Percentiles rank a stretch among this genome's conserved stretches.
phyloP scores from a whole-genome alignment of 2,329 filamentous ascomycete species.

The Cladosporium cucumerinum region DNA sequence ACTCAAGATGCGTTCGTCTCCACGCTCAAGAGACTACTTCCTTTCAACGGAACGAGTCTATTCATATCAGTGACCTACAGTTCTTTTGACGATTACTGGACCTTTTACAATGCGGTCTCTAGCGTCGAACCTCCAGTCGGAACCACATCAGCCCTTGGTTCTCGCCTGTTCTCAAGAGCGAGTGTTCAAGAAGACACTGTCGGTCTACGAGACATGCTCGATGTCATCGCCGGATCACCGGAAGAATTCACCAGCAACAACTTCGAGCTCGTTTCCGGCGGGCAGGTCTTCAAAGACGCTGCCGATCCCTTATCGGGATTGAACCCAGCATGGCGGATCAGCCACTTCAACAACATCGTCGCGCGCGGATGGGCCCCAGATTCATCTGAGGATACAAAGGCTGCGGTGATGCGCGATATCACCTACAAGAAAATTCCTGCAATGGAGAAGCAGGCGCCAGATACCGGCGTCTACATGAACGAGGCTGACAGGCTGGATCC shows the following conservation, averaged over 20 bases:
- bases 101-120: constrained; percentile 27
- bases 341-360: constrained; percentile 36
- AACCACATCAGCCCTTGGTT: constrained; percentile 26
- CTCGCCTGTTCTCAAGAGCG: constrained; percentile 26
- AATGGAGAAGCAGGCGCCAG: constrained; percentile 33
- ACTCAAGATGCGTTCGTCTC: constrained; percentile 24
- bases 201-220: constrained; percentile 17
- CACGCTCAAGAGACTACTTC: constrained; percentile 21
- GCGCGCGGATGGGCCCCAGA: constrained; percentile 26
- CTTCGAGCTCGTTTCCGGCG: constrained; percentile 39
- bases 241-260: constrained; percentile 32
- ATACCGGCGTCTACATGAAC: constrained; percentile 39
- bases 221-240: constrained; percentile 24
- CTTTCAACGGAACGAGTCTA: constrained; percentile 26
- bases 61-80: constrained; percentile 30
- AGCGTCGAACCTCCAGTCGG: constrained; percentile 19
- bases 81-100: constrained; percentile 32
- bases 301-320: constrained; percentile 47
- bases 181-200: constrained; percentile 21
- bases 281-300: constrained; percentile 36
- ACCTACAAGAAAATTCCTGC: constrained; percentile 33
- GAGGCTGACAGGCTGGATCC: constrained; percentile 29
- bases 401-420: constrained; percentile 31
- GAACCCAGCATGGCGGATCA: constrained; percentile 52
- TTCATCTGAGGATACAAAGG: constrained; percentile 19